These are phyloP conservation scores for Trichoderma sp. DNA, from an alignment of 2,329 filamentous ascomycete species.

Conservation along the genomic window DNA sequence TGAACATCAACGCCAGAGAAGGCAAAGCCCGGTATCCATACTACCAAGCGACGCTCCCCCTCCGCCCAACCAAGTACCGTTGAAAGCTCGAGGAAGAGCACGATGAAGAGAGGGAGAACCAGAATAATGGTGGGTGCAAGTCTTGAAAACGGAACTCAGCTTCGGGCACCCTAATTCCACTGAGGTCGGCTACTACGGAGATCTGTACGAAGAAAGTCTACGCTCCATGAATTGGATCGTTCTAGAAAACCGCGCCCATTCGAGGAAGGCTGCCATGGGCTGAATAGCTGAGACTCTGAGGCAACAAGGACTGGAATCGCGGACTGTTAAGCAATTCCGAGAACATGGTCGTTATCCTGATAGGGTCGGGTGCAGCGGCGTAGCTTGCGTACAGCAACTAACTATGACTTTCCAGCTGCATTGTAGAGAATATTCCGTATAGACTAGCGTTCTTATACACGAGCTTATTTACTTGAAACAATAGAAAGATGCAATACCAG, in stretches of 20 bases:
- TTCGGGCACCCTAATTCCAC: too few species aligned
- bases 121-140: not conserved
- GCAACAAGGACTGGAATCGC: not conserved
- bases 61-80: too few species aligned
- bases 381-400: not conserved
- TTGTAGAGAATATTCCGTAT: not conserved
- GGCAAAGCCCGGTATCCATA: not conserved
- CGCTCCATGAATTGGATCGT: too few species aligned
- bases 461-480: not conserved
- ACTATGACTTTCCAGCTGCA: not conserved
- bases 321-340: not conserved
- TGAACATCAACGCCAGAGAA: not conserved
- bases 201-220: too few species aligned
- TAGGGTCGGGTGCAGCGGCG: slow-evolving; percentile 16
- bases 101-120: not conserved
- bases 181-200: too few species aligned
- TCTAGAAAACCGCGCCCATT: too few species aligned
- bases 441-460: not conserved
- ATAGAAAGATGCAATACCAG: not conserved
- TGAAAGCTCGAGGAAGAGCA: too few species aligned
- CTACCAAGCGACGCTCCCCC: too few species aligned
- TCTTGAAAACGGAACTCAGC: not conserved
- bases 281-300: not conserved
- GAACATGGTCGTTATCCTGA: slow-evolving; percentile 4
- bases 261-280: not conserved